Conservation (phyloP, 257 asterid species). For the Handroanthus guayacan region DNA sequence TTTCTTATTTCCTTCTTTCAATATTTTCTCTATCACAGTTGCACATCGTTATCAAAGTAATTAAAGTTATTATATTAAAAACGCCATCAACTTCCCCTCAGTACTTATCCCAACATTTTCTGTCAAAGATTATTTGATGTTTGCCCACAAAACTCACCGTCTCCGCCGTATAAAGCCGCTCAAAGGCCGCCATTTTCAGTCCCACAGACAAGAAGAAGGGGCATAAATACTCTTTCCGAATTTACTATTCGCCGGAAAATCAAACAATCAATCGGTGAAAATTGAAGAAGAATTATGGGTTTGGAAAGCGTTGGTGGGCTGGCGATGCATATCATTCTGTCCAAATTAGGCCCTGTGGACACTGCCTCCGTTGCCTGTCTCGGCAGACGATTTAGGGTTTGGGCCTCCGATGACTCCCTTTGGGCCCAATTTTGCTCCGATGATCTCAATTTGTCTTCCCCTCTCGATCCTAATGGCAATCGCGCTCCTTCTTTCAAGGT, state of each 20-base stretch:
- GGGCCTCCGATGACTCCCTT: slow-evolving; percentile 81
- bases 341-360: slow-evolving; percentile 67
- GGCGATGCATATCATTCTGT: slow-evolving; percentile 70
- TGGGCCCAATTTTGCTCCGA: slow-evolving; percentile 74
- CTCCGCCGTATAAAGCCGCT: background rate
- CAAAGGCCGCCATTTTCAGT: background rate
- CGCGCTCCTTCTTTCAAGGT: slow-evolving; percentile 74
- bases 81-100: too few relatives aligned
- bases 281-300: slow-evolving; percentile 45
- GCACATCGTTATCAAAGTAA: too few relatives aligned
- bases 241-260: background rate
- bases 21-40: too few relatives aligned
- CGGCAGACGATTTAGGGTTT: slow-evolving; percentile 54
- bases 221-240: background rate
- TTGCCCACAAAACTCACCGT: too few relatives aligned
- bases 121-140: too few relatives aligned
- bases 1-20: too few relatives aligned
- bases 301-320: slow-evolving; percentile 74
- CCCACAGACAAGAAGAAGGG: background rate
- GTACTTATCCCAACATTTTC: too few relatives aligned
- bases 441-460: slow-evolving; percentile 73
- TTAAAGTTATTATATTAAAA: too few relatives aligned
- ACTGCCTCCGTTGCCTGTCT: slow-evolving; percentile 71
- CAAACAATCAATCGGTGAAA: background rate
- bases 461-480: slow-evolving; percentile 68